phyloP scores from a whole-genome alignment of 768 basidiomycete species.

The Auriscalpium vulgare region DNA sequence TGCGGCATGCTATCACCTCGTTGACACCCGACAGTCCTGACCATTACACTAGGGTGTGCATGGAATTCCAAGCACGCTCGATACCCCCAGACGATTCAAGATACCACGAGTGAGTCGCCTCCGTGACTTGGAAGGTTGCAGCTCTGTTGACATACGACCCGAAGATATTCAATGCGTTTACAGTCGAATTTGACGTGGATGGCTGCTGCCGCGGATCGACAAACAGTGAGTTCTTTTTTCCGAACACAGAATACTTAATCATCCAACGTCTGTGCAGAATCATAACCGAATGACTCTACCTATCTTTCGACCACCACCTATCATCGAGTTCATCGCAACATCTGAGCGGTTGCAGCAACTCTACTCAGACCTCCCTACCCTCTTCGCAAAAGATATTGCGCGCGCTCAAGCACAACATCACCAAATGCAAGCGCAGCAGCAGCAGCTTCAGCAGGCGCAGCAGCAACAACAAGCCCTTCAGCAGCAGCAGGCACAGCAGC shows the following conservation, averaged over 20 bases:
- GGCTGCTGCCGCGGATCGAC: conserved; percentile 57
- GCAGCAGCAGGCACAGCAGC: conserved; percentile 18
- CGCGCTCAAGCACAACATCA: conserved; percentile 17
- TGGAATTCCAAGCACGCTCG: conserved; percentile 51
- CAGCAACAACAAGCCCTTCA: not conserved
- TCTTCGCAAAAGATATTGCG: conserved; percentile 46
- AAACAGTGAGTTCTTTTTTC: conserved; percentile 32
- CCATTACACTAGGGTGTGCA: conserved; percentile 39
- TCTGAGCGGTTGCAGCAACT: conserved; percentile 59
- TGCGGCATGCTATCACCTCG: conserved; percentile 23
- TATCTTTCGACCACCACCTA: conserved; percentile 45
- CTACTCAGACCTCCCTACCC: conserved; percentile 49
- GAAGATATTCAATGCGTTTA: conserved; percentile 52
- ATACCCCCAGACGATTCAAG: conserved; percentile 38
- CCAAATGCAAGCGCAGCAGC: conserved; percentile 9
- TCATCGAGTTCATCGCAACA: conserved; percentile 43
- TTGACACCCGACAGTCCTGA: not conserved
- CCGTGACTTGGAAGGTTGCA: conserved; percentile 1
- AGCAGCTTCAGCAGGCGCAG: conserved; percentile 5
- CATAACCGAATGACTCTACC: conserved; percentile 28
- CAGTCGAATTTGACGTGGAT: conserved; percentile 69
- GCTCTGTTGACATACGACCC: conserved; percentile 11
- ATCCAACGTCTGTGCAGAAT: too few relatives aligned
- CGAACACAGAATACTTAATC: not conserved
- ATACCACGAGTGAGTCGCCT: conserved; percentile 47